Conservation (phyloP, 768 basidiomycete genomes). For the Paxillus ammoniavirescens region DNA sequence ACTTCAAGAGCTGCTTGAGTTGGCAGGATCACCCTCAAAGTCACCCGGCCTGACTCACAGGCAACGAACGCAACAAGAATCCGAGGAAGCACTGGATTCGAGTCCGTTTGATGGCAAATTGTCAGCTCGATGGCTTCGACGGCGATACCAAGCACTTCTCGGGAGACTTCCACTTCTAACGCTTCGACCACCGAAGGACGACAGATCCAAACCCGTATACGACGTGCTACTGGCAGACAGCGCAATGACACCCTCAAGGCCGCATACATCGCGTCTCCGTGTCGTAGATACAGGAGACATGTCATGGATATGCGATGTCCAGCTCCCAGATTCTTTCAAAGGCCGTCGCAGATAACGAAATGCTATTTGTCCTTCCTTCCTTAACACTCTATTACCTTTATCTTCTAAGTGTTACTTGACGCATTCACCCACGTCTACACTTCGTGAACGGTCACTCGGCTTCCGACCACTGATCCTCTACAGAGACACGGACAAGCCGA, state of each 20-base stretch:
- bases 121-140: constrained; percentile 35
- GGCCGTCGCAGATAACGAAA: constrained; percentile 1
- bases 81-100: neutral
- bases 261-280: constrained; percentile 18
- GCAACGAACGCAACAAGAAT: constrained; percentile 2
- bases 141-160: constrained; percentile 61
- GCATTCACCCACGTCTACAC: neutral
- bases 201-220: constrained; percentile 18
- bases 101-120: constrained; percentile 18
- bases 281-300: constrained; percentile 30
- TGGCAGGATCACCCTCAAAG: constrained; percentile 38
- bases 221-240: constrained; percentile 31
- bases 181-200: constrained; percentile 20
- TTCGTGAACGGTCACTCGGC: neutral
- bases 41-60: constrained; percentile 31
- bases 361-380: neutral
- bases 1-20: constrained; percentile 43
- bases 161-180: constrained; percentile 56
- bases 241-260: constrained; percentile 24
- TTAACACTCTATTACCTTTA: neutral
- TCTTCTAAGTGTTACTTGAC: neutral
- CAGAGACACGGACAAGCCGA: too few relatives aligned
- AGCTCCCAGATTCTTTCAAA: neutral
- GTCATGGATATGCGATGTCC: constrained; percentile 32
- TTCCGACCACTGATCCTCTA: too few relatives aligned